These are phyloP conservation scores for Alternaria arbusti DNA, from an alignment of 2,329 filamentous ascomycete species.

Conservation along the genomic window DNA sequence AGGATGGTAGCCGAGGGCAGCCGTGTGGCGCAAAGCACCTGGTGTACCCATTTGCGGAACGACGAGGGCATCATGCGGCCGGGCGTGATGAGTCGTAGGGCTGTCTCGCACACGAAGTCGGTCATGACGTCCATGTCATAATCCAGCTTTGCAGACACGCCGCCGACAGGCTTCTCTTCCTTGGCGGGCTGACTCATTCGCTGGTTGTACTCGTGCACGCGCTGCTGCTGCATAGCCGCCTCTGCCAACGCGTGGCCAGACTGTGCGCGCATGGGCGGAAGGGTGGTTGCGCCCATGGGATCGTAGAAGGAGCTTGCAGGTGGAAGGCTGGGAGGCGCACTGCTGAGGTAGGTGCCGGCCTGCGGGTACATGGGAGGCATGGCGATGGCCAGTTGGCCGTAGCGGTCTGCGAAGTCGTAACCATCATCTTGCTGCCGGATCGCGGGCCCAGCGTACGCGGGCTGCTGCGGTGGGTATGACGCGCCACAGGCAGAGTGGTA, in stretches of 20 bases:
- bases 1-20: constrained; percentile 91
- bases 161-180: constrained; percentile 75
- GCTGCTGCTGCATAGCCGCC: constrained; percentile 47
- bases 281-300: constrained; percentile 51
- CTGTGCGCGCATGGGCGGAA: constrained; percentile 56
- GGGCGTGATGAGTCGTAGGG: constrained; percentile 72
- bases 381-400: constrained; percentile 52
- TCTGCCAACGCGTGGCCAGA: constrained; percentile 48
- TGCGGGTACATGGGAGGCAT: constrained; percentile 51
- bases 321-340: constrained; percentile 43
- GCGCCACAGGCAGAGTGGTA: constrained; percentile 53
- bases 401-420: constrained; percentile 56
- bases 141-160: constrained; percentile 91
- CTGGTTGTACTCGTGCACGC: constrained; percentile 49
- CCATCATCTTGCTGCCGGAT: constrained; percentile 53
- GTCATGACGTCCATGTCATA: constrained; percentile 97
- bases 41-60: constrained; percentile 90
- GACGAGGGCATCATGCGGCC: constrained; percentile 68
- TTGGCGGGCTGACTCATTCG: constrained; percentile 54
- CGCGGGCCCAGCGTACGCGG: constrained; percentile 50
- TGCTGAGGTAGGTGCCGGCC: constrained; percentile 48
- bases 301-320: constrained; percentile 53
- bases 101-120: constrained; percentile 92
- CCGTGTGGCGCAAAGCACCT: constrained; percentile 88
- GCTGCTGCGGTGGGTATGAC: constrained; percentile 54